Conservation (phyloP, 2,329 filamentous ascomycete species). For the Alternaria ethzedia region DNA sequence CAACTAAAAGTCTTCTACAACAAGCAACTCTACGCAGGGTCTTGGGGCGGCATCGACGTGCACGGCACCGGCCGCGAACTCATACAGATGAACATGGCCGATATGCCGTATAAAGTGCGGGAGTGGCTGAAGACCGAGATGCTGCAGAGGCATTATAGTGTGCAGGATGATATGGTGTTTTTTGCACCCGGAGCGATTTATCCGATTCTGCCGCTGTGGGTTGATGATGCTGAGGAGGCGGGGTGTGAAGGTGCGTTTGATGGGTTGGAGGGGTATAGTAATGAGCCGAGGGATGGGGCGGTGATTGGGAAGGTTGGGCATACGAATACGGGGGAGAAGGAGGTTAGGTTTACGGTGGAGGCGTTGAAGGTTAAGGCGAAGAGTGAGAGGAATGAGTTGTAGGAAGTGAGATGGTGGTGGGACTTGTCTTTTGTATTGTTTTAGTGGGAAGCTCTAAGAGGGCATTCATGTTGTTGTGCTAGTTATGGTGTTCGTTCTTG, state of each 20-base stretch:
- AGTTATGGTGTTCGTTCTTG: background rate
- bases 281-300: slow-evolving; percentile 37
- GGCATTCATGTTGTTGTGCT: background rate
- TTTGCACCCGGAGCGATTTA: slow-evolving; percentile 63
- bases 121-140: slow-evolving; percentile 59
- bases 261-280: slow-evolving; percentile 39
- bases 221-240: slow-evolving; percentile 49
- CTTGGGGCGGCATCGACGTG: slow-evolving; percentile 61
- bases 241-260: slow-evolving; percentile 51
- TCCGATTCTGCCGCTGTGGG: slow-evolving; percentile 58
- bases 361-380: slow-evolving; percentile 33
- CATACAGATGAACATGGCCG: slow-evolving; percentile 56
- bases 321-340: slow-evolving; percentile 29
- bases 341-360: slow-evolving; percentile 42
- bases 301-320: slow-evolving; percentile 39
- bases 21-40: slow-evolving; percentile 55
- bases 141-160: slow-evolving; percentile 48
- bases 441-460: background rate
- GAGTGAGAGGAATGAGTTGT: slow-evolving; percentile 36
- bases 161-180: slow-evolving; percentile 55
- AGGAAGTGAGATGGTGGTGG: background rate
- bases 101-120: slow-evolving; percentile 51
- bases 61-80: slow-evolving; percentile 59
- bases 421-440: background rate
- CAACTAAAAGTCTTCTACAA: slow-evolving; percentile 48